A percentile compares a stretch with the other conserved stretches of the same genome.
Evolutionary conservation across 2,329 filamentous ascomycete species (phyloP).

Genomic region (Pezicula rhizophila): DNA sequence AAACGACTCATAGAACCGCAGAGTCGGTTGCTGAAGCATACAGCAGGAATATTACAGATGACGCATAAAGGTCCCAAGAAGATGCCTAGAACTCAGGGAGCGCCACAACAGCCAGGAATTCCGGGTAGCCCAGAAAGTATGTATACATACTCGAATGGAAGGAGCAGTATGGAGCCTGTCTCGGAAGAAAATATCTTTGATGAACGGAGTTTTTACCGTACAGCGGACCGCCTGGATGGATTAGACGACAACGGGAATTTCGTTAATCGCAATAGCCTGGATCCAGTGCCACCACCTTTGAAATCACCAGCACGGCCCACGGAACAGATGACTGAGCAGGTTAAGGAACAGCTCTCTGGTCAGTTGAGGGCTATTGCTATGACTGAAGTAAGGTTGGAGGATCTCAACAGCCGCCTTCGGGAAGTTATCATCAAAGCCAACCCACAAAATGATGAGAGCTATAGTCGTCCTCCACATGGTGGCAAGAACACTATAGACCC

Average conservation of each 20-base stretch:
- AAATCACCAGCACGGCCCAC: constrained; percentile 10
- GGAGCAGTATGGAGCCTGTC: constrained; percentile 49
- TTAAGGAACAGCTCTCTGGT: constrained; percentile 11
- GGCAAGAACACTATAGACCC: constrained; percentile 40
- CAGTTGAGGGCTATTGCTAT: constrained; percentile 49
- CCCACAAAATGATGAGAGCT: constrained; percentile 31
- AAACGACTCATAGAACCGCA: constrained; percentile 70
- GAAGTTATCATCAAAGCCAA: constrained; percentile 61
- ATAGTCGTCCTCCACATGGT: constrained; percentile 16
- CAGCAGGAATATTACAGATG: constrained; percentile 84
- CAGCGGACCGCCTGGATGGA: constrained; percentile 59
- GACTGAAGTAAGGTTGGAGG: constrained; percentile 61
- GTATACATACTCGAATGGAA: constrained; percentile 59
- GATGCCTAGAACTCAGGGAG: constrained; percentile 33
- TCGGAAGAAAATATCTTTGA: constrained; percentile 64
- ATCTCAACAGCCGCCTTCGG: constrained; percentile 60
- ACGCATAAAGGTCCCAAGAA: constrained; percentile 70
- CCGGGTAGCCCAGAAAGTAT: constrained; percentile 74
- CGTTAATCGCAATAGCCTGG: constrained; percentile 6
- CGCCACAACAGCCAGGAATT: constrained; percentile 41
- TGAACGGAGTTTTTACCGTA: constrained; percentile 66
- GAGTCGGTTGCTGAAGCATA: constrained; percentile 76
- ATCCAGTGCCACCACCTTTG: constrained; percentile 14
- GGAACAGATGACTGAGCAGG: constrained; percentile 3
- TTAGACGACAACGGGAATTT: constrained; percentile 22